phyloP scores from a whole-genome alignment of 768 basidiomycete species.

The Trametes gibbosa region DNA sequence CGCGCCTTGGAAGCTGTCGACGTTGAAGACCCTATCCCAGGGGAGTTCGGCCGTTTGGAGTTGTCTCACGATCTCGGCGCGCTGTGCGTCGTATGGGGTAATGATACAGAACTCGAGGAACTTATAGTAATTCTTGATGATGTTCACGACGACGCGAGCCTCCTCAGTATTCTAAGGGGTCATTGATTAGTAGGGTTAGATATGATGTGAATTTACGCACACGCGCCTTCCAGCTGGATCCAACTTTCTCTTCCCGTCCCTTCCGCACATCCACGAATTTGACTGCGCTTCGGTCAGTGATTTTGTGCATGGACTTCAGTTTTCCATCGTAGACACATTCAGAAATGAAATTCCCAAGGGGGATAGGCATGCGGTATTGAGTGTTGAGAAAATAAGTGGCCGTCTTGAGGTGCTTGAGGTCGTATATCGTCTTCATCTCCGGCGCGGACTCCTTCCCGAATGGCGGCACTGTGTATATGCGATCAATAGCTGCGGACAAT shows the following conservation, averaged over 20 bases:
- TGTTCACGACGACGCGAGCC: slow-evolving; percentile 37
- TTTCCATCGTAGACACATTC: slow-evolving; percentile 38
- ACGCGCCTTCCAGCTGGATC: slow-evolving; percentile 45
- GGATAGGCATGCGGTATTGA: slow-evolving; percentile 43
- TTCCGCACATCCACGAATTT: slow-evolving; percentile 43
- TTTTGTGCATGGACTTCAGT: slow-evolving; percentile 39
- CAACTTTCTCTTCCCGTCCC: slow-evolving; percentile 36
- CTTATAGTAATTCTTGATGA: slow-evolving; percentile 42
- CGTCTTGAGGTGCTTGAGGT: slow-evolving; percentile 39
- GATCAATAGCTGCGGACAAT: background rate
- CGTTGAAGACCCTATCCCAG: slow-evolving; percentile 47
- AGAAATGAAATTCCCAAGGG: slow-evolving; percentile 51
- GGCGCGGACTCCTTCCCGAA: slow-evolving; percentile 43
- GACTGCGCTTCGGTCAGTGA: slow-evolving; percentile 36
- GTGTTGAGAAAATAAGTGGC: slow-evolving; percentile 41
- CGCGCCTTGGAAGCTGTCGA: slow-evolving; percentile 55
- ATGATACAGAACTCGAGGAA: slow-evolving; percentile 43
- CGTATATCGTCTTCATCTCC: slow-evolving; percentile 44
- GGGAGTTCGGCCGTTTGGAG: slow-evolving; percentile 36
- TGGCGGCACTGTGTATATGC: slow-evolving; percentile 43
- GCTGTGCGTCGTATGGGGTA: slow-evolving; percentile 54
- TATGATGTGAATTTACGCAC: background rate
- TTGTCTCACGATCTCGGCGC: slow-evolving; percentile 38
- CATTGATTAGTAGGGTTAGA: background rate
- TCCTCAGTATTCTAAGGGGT: slow-evolving; percentile 41